phyloP scores from a whole-genome alignment of 306 rosid species.

The Prunus kanzakura region DNA sequence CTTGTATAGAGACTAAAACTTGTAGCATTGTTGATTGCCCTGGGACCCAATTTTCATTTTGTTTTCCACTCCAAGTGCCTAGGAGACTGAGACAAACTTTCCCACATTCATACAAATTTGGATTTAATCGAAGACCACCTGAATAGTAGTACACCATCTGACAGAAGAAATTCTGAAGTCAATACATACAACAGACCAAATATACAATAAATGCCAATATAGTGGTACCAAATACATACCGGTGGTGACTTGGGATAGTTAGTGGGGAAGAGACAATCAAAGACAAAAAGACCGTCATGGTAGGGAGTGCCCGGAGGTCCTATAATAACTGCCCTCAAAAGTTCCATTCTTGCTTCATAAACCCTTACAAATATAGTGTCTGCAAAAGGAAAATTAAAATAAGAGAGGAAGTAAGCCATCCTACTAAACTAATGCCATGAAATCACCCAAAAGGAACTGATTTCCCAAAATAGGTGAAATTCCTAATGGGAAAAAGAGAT shows the following conservation, averaged over 20 bases:
- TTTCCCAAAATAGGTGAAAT: constrained; percentile 8
- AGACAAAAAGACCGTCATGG: constrained; percentile 83
- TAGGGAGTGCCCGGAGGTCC: constrained; percentile 86
- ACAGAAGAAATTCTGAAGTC: constrained; percentile 25
- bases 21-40: constrained; percentile 80
- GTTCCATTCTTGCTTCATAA: constrained; percentile 72
- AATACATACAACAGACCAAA: constrained; percentile 13
- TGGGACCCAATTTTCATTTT: constrained; percentile 65
- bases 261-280: constrained; percentile 66
- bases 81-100: constrained; percentile 84
- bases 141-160: constrained; percentile 78
- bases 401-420: constrained; percentile 6
- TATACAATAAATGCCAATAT: neutral
- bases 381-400: constrained; percentile 31
- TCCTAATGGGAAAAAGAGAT: neutral
- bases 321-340: constrained; percentile 65
- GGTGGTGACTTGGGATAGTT: constrained; percentile 66
- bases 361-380: constrained; percentile 72
- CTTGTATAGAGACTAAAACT: constrained; percentile 83
- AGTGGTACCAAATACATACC: constrained; percentile 41
- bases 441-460: neutral
- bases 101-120: constrained; percentile 69
- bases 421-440: neutral
- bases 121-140: constrained; percentile 82
- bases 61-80: constrained; percentile 72